Conservation (phyloP, 805 yeast genomes). For the Pichia exigua region DNA sequence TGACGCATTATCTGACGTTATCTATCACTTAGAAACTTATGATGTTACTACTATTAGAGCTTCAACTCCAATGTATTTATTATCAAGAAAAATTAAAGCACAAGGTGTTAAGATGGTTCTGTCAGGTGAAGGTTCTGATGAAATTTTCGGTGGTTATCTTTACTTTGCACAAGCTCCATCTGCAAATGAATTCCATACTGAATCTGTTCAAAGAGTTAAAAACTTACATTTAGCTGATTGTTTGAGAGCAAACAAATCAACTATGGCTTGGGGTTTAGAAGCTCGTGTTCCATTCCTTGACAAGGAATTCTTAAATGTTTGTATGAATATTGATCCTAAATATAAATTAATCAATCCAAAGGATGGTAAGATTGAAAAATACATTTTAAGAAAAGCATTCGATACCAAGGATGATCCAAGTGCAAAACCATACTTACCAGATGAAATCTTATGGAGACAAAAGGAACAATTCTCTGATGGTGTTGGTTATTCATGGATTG, state of each 20-base stretch:
- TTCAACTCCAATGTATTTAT: constrained; percentile 96
- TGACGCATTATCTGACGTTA: constrained; percentile 91
- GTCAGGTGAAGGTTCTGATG: constrained; percentile 99
- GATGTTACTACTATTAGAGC: constrained; percentile 99
- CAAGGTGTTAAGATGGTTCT: constrained; percentile 99
- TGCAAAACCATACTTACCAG: constrained; percentile 82
- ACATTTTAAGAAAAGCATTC: constrained; percentile 94
- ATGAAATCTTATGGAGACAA: constrained; percentile 98
- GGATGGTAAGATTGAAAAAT: constrained; percentile 86
- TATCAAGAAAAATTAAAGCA: constrained; percentile 95
- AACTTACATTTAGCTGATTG: constrained; percentile 97
- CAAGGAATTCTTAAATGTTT: constrained; percentile 79
- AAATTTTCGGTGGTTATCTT: constrained; percentile 96
- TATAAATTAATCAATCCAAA: constrained; percentile 74
- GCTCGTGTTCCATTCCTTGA: constrained; percentile 99
- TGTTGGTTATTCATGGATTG: constrained; percentile 99
- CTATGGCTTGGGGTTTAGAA: constrained; percentile 99
- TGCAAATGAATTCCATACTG: constrained; percentile 88
- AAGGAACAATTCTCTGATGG: constrained; percentile 99
- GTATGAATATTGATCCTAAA: constrained; percentile 91
- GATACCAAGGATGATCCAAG: constrained; percentile 81
- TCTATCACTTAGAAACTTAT: constrained; percentile 91
- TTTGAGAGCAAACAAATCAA: constrained; percentile 97
- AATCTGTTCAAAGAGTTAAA: constrained; percentile 92
- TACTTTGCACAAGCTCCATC: constrained; percentile 97